Evolutionary conservation across 495 filamentous ascomycete species (phyloP).

Genomic region (Filosporella fistucella): DNA sequence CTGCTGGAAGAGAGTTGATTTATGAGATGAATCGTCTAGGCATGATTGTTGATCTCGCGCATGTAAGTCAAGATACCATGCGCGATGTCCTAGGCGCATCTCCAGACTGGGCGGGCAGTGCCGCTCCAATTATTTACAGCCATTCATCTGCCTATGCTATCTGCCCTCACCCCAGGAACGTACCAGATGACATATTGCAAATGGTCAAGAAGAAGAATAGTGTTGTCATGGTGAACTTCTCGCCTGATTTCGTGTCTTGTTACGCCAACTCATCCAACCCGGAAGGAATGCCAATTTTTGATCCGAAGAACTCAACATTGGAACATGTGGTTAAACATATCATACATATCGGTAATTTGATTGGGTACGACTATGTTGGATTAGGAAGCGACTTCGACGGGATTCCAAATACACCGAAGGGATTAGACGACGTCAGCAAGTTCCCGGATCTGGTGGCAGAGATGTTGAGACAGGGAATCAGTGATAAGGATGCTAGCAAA

Average conservation of each 20-base stretch:
- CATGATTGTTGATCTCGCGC: constrained; percentile 73
- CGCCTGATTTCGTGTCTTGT: constrained; percentile 76
- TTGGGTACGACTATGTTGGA: constrained; percentile 72
- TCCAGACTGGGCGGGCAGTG: constrained; percentile 41
- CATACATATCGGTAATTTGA: constrained; percentile 59
- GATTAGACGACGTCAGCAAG: constrained; percentile 75
- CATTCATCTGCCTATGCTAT: constrained; percentile 64
- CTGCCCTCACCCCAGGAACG: constrained; percentile 68
- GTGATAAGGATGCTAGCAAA: constrained; percentile 59
- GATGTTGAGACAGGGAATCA: constrained; percentile 61
- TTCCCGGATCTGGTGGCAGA: constrained; percentile 78
- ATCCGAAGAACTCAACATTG: constrained; percentile 67
- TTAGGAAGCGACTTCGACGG: constrained; percentile 75
- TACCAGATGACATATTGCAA: constrained; percentile 66
- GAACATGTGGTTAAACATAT: constrained; percentile 74
- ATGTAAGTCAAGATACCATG: constrained; percentile 67
- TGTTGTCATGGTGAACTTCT: constrained; percentile 75
- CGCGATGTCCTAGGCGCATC: constrained; percentile 55
- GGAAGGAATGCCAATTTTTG: constrained; percentile 53
- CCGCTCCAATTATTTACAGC: constrained; percentile 69
- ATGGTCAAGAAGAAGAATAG: constrained; percentile 54
- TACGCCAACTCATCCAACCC: constrained; percentile 39
- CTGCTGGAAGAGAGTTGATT: constrained; percentile 60
- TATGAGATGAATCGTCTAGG: constrained; percentile 77
- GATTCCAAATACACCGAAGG: constrained; percentile 48